A percentile compares a stretch with the other conserved stretches of the same genome.
Evolutionary conservation across 2,329 filamentous ascomycete genomes (phyloP).

Genomic region (Cytospora paraplurivora): DNA sequence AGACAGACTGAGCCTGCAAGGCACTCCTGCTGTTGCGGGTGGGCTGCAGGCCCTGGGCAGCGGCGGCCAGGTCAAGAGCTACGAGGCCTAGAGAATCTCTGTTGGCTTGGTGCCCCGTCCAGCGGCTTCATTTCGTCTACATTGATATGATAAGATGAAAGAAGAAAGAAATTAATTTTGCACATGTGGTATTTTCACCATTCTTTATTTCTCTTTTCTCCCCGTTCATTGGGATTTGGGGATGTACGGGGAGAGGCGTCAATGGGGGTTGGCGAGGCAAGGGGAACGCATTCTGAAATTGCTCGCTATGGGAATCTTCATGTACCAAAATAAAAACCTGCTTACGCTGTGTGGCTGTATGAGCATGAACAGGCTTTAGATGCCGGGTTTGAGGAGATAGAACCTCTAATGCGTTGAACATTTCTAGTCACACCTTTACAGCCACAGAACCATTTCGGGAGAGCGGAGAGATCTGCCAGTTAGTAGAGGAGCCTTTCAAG

Average conservation of each 20-base stretch:
- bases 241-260: conserved; percentile 24
- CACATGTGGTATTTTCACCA: conserved; percentile 1
- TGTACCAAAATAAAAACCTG: conserved; percentile 16
- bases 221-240: conserved; percentile 19
- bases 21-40: conserved; percentile 44
- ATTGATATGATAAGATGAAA: not conserved
- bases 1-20: conserved; percentile 57
- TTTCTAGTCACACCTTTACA: not conserved
- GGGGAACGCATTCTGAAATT: conserved; percentile 18
- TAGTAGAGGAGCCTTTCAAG: not conserved
- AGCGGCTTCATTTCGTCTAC: not conserved
- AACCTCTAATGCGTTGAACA: conserved; percentile 15
- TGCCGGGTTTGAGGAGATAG: conserved; percentile 14
- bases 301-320: conserved; percentile 10
- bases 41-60: conserved; percentile 58
- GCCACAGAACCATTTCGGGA: conserved; percentile 5
- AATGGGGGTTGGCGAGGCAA: conserved; percentile 18
- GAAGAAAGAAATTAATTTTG: not conserved
- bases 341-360: conserved; percentile 7
- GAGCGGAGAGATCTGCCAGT: not conserved
- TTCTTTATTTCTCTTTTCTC: conserved; percentile 1
- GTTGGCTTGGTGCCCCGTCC: not conserved
- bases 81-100: conserved; percentile 48
- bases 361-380: conserved; percentile 11
- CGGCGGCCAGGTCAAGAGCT: conserved; percentile 59